Percentiles rank a stretch among this genome's conserved stretches.
These are phyloP conservation scores for Pyronema omphalodes DNA, from an alignment of 495 filamentous ascomycete genomes.

Conservation along the genomic window DNA sequence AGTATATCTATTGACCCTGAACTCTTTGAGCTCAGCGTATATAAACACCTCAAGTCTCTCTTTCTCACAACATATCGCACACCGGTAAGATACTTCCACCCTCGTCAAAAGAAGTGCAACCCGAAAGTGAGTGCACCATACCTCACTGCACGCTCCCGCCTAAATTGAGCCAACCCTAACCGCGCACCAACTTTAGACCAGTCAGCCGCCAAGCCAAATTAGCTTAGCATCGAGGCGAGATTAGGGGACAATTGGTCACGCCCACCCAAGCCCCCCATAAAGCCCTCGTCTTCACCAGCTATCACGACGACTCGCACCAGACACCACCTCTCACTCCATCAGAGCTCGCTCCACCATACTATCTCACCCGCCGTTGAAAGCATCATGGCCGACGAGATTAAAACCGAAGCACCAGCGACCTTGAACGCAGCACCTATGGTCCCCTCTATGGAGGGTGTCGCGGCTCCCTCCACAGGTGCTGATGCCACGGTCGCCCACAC, in stretches of 20 bases:
- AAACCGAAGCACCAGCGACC: neutral
- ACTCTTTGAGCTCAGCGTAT: no score
- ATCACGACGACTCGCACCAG: neutral
- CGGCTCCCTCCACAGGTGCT: neutral
- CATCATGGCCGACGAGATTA: slow-evolving; percentile 2
- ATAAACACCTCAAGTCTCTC: no score
- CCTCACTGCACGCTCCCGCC: neutral
- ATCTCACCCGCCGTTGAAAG: neutral
- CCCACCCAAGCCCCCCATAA: neutral
- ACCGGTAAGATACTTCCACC: no score
- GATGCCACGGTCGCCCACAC: neutral
- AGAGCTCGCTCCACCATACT: neutral
- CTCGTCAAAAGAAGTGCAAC: no score
- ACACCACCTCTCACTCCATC: neutral
- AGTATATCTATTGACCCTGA: no score
- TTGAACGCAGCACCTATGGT: neutral
- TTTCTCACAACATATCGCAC: no score
- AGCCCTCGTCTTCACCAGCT: neutral
- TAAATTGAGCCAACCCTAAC: neutral
- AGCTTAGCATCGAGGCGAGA: neutral
- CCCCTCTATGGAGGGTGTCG: neutral
- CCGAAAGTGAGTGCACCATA: no score
- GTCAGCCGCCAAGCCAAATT: neutral
- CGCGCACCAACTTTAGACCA: neutral
- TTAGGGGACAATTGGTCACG: neutral